Conservation (phyloP, 129 eudicot genomes). For the Erigeron canadensis region DNA sequence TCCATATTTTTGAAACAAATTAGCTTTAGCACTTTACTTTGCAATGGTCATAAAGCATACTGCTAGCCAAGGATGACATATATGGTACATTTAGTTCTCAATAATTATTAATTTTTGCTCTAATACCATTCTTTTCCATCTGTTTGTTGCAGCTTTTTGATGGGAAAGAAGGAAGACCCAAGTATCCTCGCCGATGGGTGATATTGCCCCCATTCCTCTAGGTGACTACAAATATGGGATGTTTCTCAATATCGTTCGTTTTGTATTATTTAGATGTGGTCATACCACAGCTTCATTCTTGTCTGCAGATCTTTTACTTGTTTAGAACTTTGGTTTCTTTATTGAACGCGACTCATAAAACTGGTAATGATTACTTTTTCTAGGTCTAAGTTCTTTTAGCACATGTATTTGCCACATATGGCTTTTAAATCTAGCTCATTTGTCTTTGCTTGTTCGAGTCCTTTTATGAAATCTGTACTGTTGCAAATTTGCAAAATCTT, state of each 20-base stretch:
- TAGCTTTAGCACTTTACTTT: background rate
- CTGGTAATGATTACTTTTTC: constrained; percentile 9
- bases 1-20: background rate
- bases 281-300: constrained; percentile 21
- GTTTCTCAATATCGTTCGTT: constrained; percentile 8
- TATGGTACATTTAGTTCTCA: background rate
- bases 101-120: background rate
- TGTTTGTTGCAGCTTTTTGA: constrained; percentile 71
- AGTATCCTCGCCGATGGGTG: constrained; percentile 95
- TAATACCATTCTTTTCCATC: constrained; percentile 12
- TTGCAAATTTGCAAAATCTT: constrained; percentile 9
- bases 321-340: constrained; percentile 14
- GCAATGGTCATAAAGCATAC: background rate
- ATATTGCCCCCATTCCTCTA: constrained; percentile 95
- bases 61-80: background rate
- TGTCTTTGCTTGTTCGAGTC: constrained; percentile 25
- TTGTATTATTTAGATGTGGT: constrained; percentile 16
- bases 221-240: background rate
- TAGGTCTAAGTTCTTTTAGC: constrained; percentile 15
- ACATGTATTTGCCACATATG: constrained; percentile 26
- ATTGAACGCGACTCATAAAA: constrained; percentile 17
- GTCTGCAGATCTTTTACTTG: constrained; percentile 16
- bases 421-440: constrained; percentile 10
- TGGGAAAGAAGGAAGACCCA: constrained; percentile 95
- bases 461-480: constrained; percentile 10